A percentile compares a stretch with the other conserved stretches of the same genome.
phyloP scores from a whole-genome alignment of 768 basidiomycete genomes.

The Ramaria sp. region DNA sequence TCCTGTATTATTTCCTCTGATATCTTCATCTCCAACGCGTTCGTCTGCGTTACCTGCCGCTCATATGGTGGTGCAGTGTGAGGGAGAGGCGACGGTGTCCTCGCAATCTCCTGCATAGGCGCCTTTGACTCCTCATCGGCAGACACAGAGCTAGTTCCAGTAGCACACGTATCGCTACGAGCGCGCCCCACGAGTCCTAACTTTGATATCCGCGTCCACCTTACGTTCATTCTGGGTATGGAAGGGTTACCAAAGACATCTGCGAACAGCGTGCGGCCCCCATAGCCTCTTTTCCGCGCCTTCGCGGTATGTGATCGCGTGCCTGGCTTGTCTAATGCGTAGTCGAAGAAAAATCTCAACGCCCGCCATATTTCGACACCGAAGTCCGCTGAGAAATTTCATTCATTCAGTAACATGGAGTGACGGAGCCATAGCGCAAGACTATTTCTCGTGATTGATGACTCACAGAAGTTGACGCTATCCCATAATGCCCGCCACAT shows the following conservation, averaged over 20 bases:
- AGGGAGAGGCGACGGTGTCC: no score
- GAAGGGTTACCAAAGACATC: background rate
- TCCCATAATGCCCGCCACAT: background rate
- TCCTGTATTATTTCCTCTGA: no score
- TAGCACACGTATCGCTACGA: background rate
- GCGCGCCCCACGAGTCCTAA: background rate
- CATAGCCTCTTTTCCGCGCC: background rate
- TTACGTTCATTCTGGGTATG: background rate
- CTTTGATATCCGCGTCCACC: background rate
- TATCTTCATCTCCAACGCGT: no score
- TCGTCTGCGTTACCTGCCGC: no score
- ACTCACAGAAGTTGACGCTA: slow-evolving; percentile 19
- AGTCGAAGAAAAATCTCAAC: slow-evolving; percentile 47
- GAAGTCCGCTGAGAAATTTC: slow-evolving; percentile 44
- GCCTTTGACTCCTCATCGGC: no score
- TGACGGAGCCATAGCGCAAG: background rate
- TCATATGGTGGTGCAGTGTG: no score
- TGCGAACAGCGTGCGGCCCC: background rate
- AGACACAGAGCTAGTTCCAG: no score
- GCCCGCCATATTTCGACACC: slow-evolving; percentile 50
- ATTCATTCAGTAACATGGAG: background rate
- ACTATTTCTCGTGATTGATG: background rate
- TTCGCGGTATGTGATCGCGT: slow-evolving; percentile 6
- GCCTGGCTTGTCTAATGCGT: slow-evolving; percentile 23
- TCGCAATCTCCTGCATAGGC: no score